Base-by-base conservation (phyloP, 176 grass and related monocot genomes). In the Oryza nivara region DNA sequence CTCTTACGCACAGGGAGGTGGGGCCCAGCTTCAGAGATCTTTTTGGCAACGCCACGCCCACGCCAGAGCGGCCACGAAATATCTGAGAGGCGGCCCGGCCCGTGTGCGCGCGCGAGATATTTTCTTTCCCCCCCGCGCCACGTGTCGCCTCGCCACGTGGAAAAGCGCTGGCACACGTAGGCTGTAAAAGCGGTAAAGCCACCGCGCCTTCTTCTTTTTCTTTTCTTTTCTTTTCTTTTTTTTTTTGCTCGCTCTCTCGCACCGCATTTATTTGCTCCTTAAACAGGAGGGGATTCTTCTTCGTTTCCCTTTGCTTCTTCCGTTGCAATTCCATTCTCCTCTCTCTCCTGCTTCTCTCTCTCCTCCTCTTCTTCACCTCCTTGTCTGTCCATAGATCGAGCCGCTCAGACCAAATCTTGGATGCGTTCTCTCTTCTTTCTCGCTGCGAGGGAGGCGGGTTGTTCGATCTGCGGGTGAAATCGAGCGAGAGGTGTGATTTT, bases 131-230 rank as follows among this genome's bases (percentile, higher is more conserved):
- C 19, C 30, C 65, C 11, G 2, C 36, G 77, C 82, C 85, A 90
- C 91, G 79, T 89, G 74, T 86, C 78, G 20, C 1, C 1, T 11
- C 36, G 41, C 74, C 87, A 84, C 88, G 85, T 88, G 73, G 64
- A 91, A 93, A 93, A 86, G 88, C 64, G 82, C 68, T 30, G 81
- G 72, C 82, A 76, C 88, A 76, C 88, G 86, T 85, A 70, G 80
- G 80, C 73, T 8, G 81, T 80, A 73, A 89, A 70, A 76, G 80
- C 73, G 58, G 81, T 80, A 73, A 89, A 89, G 3, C 40, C n/a
- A 23, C 10, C n/a, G n/a, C 14, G 34, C 20, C n/a, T 32, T 25
- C 17, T 44, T 44, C 4, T 4, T 36, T 36, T 36, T 36, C 4
- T 36, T 4, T 36, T 36, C 0, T 36, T 36, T 36, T 35, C 1